A percentile compares a stretch with the other conserved stretches of the same genome.
These are phyloP conservation scores for Fusarium sp. DNA, from an alignment of 2,329 filamentous ascomycete genomes.

Conservation along the genomic window DNA sequence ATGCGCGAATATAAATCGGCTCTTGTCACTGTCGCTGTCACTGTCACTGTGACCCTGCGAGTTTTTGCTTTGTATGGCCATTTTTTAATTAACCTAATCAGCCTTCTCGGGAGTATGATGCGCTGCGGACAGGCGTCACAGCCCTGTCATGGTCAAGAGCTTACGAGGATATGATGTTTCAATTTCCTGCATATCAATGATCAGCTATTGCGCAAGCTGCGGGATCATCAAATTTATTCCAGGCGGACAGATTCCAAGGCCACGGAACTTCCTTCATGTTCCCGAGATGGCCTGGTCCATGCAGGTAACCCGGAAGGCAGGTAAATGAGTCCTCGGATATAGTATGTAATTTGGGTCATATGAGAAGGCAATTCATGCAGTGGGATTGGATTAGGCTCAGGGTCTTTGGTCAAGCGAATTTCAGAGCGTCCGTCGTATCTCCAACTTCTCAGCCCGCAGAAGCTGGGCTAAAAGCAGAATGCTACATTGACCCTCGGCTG, in stretches of 20 bases:
- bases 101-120: background rate
- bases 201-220: slow-evolving; percentile 3
- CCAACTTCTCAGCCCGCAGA: no score
- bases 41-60: slow-evolving; percentile 35
- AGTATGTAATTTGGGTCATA: background rate
- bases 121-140: slow-evolving; percentile 12
- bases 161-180: slow-evolving; percentile 2
- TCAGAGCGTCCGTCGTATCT: no score
- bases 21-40: slow-evolving; percentile 24
- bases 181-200: background rate
- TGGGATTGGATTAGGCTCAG: background rate
- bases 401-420: no score
- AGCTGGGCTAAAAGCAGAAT: no score
- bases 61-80: slow-evolving; percentile 6
- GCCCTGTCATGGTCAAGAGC: slow-evolving; percentile 14
- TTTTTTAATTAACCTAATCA: slow-evolving; percentile 16
- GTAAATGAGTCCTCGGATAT: slow-evolving; percentile 3
- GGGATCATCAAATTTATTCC: slow-evolving; percentile 10
- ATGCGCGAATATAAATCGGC: slow-evolving; percentile 57
- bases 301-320: slow-evolving; percentile 14
- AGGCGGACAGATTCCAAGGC: slow-evolving; percentile 12
- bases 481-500: no score
- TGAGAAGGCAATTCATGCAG: background rate
- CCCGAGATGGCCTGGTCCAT: slow-evolving; percentile 23
- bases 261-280: slow-evolving; percentile 11